Percentiles rank a stretch among this genome's conserved stretches.
Conservation (phyloP, 1,139 yeast genomes). For the Torulaspora globosa region DNA sequence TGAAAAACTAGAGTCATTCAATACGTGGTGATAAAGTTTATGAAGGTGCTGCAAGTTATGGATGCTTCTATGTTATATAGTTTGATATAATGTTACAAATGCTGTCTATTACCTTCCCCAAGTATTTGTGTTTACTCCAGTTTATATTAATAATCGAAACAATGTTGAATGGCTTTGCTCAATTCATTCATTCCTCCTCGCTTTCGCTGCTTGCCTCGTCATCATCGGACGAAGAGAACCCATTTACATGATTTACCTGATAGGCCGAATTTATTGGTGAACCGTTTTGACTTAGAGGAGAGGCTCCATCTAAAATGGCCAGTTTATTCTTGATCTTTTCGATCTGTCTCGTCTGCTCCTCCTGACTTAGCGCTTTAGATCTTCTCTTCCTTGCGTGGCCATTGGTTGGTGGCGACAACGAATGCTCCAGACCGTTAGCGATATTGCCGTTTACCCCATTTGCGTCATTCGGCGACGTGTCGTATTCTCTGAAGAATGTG, state of each 20-base stretch:
- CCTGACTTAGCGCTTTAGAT: conserved; percentile 49
- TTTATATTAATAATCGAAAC: conserved; percentile 5
- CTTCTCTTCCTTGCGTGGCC: conserved; percentile 33
- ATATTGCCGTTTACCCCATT: conserved; percentile 13
- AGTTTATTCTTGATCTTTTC: conserved; percentile 80
- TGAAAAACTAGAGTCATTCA: not conserved
- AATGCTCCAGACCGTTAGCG: conserved; percentile 17
- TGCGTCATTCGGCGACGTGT: conserved; percentile 18
- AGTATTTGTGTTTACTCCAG: conserved; percentile 5
- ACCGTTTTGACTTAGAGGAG: conserved; percentile 34
- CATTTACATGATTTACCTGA: conserved; percentile 32
- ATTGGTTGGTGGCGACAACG: conserved; percentile 36
- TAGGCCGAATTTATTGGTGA: conserved; percentile 27
- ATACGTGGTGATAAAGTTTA: not conserved
- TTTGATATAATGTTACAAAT: conserved; percentile 13
- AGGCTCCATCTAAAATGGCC: conserved; percentile 57
- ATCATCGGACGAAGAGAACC: conserved; percentile 48
- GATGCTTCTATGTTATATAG: conserved; percentile 6
- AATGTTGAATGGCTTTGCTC: not conserved
- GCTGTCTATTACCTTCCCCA: conserved; percentile 10
- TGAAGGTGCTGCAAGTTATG: not conserved
- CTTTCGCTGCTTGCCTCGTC: conserved; percentile 39
- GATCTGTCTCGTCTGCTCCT: conserved; percentile 71
- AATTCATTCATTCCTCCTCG: conserved; percentile 39
- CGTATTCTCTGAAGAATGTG: conserved; percentile 39